Percentiles rank a stretch among this genome's conserved stretches.
phyloP scores from a whole-genome alignment of 2,329 filamentous ascomycete species.

The Phaeoacremonium minimum region DNA sequence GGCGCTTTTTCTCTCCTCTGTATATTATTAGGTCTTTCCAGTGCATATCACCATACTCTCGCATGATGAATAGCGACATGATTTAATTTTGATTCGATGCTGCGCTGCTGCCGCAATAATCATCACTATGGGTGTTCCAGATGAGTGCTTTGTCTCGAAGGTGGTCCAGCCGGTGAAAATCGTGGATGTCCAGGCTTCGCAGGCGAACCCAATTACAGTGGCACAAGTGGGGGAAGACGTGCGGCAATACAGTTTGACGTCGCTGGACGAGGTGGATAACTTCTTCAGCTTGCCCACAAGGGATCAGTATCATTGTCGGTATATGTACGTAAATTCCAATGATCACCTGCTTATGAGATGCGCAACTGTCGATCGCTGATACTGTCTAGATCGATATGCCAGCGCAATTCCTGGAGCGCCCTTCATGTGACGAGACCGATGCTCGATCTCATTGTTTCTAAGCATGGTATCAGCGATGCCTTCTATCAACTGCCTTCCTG shows the following conservation, averaged over 20 bases:
- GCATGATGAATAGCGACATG: too few relatives aligned
- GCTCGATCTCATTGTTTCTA: constrained; percentile 15
- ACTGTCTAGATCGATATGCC: constrained; percentile 19
- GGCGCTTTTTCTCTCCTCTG: too few relatives aligned
- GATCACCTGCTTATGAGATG: too few relatives aligned
- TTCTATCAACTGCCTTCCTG: constrained; percentile 20
- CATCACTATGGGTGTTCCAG: not conserved
- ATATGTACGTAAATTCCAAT: constrained; percentile 10
- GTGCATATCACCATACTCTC: too few relatives aligned
- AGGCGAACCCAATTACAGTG: not conserved
- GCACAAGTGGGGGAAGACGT: too few relatives aligned
- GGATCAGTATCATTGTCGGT: constrained; percentile 12
- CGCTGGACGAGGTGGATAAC: constrained; percentile 11
- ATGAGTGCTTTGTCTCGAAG: constrained; percentile 14
- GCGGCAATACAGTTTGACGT: too few relatives aligned
- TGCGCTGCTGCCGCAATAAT: too few relatives aligned
- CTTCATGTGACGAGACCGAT: constrained; percentile 17
- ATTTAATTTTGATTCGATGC: too few relatives aligned
- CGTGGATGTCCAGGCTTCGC: constrained; percentile 8
- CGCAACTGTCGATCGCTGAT: not conserved
- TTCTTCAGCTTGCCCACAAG: constrained; percentile 6
- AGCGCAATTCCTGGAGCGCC: constrained; percentile 20
- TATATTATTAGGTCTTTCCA: too few relatives aligned
- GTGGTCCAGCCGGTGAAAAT: constrained; percentile 14
- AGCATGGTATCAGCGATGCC: constrained; percentile 13